These are phyloP conservation scores for Quercus mongolica DNA, from an alignment of 306 rosid species.

Conservation along the genomic window DNA sequence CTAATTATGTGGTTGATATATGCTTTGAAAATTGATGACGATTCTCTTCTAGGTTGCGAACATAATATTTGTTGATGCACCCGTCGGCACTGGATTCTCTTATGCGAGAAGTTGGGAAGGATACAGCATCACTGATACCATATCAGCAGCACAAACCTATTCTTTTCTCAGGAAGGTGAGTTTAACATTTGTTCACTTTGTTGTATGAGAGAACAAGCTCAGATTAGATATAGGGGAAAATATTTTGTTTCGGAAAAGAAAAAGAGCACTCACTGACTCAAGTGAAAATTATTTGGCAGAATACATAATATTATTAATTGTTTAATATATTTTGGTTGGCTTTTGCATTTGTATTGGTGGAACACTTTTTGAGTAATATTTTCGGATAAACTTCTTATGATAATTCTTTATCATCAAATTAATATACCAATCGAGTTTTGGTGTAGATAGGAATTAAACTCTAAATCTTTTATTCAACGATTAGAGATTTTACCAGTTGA, in stretches of 20 bases:
- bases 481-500: accelerated
- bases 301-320: too few relatives aligned
- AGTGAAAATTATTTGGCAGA: neutral
- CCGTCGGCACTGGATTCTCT: constrained; percentile 50
- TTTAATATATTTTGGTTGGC: too few relatives aligned
- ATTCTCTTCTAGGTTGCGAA: constrained; percentile 12
- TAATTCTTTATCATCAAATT: too few relatives aligned
- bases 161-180: constrained; percentile 40
- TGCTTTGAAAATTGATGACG: neutral
- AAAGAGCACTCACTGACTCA: too few relatives aligned
- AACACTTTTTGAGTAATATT: too few relatives aligned
- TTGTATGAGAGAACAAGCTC: too few relatives aligned
- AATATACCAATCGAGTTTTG: too few relatives aligned
- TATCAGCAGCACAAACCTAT: constrained; percentile 20
- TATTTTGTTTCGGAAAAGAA: too few relatives aligned
- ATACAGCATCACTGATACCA: constrained; percentile 15
- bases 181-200: too few relatives aligned
- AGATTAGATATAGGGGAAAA: too few relatives aligned
- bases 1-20: neutral
- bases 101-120: constrained; percentile 23
- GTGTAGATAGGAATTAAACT: accelerated
- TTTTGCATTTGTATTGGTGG: too few relatives aligned
- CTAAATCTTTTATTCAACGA: accelerated
- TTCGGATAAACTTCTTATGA: accelerated
- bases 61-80: constrained; percentile 46